These are phyloP conservation scores for Mycogone perniciosa DNA, from an alignment of 2,329 filamentous ascomycete genomes.

Conservation along the genomic window DNA sequence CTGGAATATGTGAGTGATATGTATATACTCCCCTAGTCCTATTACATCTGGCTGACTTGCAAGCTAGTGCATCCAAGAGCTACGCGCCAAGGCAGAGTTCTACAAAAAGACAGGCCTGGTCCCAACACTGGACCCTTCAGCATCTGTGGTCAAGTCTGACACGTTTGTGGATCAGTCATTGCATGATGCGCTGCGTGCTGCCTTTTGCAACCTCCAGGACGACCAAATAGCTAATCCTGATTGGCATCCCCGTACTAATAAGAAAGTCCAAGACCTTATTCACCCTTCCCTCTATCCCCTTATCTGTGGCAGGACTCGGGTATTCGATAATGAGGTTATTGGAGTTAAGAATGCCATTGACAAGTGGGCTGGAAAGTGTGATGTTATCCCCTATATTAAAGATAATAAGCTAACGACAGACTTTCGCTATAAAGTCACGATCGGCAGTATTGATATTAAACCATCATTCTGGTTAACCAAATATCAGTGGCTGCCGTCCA, in stretches of 20 bases:
- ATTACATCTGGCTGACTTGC: not conserved
- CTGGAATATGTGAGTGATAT: conserved; percentile 25
- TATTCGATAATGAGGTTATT: conserved; percentile 14
- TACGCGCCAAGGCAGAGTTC: conserved; percentile 38
- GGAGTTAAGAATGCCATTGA: conserved; percentile 21
- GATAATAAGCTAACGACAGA: too few relatives aligned
- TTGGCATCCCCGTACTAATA: conserved; percentile 49
- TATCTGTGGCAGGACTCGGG: conserved; percentile 4
- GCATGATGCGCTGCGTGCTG: not conserved
- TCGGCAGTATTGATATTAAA: not conserved
- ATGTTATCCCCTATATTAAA: not conserved
- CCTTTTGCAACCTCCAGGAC: not conserved
- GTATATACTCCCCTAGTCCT: not conserved
- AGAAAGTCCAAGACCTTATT: conserved; percentile 49
- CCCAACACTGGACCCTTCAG: not conserved
- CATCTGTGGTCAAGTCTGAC: not conserved
- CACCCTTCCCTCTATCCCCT: conserved; percentile 26
- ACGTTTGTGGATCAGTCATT: not conserved
- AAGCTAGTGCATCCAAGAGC: conserved; percentile 28
- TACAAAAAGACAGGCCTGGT: conserved; percentile 32
- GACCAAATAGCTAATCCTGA: conserved; percentile 25
- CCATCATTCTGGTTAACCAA: conserved; percentile 20
- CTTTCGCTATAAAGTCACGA: not conserved
- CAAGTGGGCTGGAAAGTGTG: conserved; percentile 21
- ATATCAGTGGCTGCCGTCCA: conserved; percentile 15